Evolutionary conservation across 139 green algal species (phyloP).

Genomic region (Axilococcus clingmanii): DNA sequence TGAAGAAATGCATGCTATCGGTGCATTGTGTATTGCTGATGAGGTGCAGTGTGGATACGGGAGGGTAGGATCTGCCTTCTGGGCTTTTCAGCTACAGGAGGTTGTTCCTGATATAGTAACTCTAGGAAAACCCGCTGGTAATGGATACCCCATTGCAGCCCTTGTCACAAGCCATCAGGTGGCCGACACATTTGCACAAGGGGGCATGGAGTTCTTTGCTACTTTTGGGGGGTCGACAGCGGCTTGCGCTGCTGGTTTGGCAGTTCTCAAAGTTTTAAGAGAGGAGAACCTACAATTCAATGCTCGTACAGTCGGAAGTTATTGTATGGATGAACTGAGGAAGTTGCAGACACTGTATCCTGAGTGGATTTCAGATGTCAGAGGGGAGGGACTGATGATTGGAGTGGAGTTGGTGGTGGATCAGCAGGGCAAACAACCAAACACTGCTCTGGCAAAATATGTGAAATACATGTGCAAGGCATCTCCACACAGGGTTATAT

Average conservation of each 20-base stretch:
- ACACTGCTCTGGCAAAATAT: constrained; percentile 48
- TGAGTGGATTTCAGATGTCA: constrained; percentile 78
- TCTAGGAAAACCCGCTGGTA: constrained; percentile 87
- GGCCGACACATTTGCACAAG: constrained; percentile 43
- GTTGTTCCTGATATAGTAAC: constrained; percentile 79
- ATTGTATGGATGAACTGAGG: constrained; percentile 17
- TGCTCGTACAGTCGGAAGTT: constrained; percentile 18
- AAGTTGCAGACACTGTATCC: constrained; percentile 53
- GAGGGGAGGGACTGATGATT: constrained; percentile 88
- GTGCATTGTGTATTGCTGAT: constrained; percentile 90
- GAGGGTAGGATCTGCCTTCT: constrained; percentile 68
- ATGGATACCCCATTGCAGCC: constrained; percentile 85
- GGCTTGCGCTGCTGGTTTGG: constrained; percentile 68
- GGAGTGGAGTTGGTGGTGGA: constrained; percentile 89
- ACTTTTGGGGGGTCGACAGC: constrained; percentile 80
- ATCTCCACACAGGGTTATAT: constrained; percentile 73
- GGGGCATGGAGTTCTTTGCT: constrained; percentile 80
- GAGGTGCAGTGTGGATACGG: constrained; percentile 88
- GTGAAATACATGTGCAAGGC: constrained; percentile 73
- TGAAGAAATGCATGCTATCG: constrained; percentile 52
- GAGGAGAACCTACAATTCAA: constrained; percentile 21
- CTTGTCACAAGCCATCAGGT: constrained; percentile 88
- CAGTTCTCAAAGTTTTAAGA: constrained; percentile 63
- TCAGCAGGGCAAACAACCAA: constrained; percentile 59
- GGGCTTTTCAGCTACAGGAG: constrained; percentile 83